Evolutionary conservation across 2,329 filamentous ascomycete species (phyloP).

Genomic region (Alternaria rosae): DNA sequence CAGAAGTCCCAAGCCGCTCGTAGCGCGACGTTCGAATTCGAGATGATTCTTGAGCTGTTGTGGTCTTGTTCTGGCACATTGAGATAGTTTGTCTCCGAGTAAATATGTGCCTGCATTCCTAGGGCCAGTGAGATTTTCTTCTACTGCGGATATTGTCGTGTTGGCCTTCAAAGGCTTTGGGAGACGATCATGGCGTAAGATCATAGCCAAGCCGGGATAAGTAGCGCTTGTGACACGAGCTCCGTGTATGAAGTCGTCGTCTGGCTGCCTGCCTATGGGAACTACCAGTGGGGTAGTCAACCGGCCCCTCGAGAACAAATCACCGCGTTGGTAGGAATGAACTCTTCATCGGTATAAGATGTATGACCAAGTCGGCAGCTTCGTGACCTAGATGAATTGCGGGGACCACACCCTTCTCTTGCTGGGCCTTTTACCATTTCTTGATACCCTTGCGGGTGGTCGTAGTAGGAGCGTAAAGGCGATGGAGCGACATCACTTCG

Average conservation of each 20-base stretch:
- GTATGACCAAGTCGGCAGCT: background rate
- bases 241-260: background rate
- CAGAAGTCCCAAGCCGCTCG: background rate
- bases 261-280: background rate
- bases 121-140: background rate
- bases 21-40: background rate
- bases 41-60: background rate
- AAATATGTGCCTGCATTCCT: background rate
- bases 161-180: background rate
- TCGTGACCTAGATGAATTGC: background rate
- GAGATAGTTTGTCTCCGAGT: background rate
- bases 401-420: background rate
- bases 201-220: background rate
- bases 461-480: too few relatives aligned
- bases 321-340: background rate
- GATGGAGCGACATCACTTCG: too few relatives aligned
- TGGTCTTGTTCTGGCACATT: background rate
- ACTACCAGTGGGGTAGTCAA: background rate
- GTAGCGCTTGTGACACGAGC: background rate
- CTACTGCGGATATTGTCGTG: background rate
- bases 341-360: background rate
- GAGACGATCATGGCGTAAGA: background rate
- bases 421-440: background rate
- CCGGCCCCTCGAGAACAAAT: background rate
- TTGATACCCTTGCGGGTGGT: conserved; percentile 27